These are phyloP conservation scores for Annona squamosa DNA, from an alignment of 164 flowering plant species.

Conservation along the genomic window DNA sequence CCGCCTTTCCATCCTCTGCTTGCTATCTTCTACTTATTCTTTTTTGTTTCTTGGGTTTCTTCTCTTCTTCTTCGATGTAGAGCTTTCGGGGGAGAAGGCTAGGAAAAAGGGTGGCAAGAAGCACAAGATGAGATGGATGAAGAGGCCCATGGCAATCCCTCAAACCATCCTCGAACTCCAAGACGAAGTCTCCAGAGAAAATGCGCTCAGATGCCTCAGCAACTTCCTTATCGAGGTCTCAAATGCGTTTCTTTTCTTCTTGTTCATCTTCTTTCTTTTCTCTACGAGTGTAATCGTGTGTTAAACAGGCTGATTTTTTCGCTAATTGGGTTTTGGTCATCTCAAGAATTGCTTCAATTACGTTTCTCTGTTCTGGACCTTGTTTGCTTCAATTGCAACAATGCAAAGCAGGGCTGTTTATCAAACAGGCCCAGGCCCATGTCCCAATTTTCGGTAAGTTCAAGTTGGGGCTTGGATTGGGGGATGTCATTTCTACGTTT, in stretches of 20 bases:
- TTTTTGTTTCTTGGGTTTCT: background rate
- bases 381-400: background rate
- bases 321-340: background rate
- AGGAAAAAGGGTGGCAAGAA: constrained; percentile 17
- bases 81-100: constrained; percentile 9
- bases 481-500: background rate
- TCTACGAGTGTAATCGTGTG: background rate
- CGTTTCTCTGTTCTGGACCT: background rate
- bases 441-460: too few relatives aligned
- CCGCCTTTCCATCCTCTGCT: background rate
- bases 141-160: constrained; percentile 31
- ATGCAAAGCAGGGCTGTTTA: background rate
- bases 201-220: constrained; percentile 33
- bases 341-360: too few relatives aligned
- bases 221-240: constrained; percentile 31
- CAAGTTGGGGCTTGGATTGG: background rate
- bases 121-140: constrained; percentile 23
- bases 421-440: too few relatives aligned
- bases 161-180: constrained; percentile 30
- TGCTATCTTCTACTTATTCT: background rate
- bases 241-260: background rate
- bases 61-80: constrained; percentile 2
- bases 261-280: constrained; percentile 3
- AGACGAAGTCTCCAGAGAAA: constrained; percentile 23
- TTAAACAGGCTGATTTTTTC: background rate